Evolutionary conservation across 169 alveolate species (phyloP).

Genomic region (Plasmodium reichenowi): DNA sequence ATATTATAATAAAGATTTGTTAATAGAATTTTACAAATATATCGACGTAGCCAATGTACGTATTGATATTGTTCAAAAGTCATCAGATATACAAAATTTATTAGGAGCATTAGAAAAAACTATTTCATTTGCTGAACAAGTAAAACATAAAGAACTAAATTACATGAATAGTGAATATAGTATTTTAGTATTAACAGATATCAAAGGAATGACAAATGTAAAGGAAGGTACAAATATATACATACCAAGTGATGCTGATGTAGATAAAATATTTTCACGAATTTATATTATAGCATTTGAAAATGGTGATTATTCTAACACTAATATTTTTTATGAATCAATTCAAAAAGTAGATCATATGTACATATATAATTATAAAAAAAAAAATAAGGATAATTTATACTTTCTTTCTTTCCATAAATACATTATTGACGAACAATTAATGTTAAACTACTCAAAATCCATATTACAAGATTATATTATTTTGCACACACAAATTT

Average conservation of each 20-base stretch:
- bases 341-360: conserved; percentile 23
- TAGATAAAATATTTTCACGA: conserved; percentile 38
- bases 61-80: conserved; percentile 41
- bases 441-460: conserved; percentile 26
- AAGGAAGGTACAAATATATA: conserved; percentile 10
- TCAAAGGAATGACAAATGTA: conserved; percentile 15
- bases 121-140: conserved; percentile 43
- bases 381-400: conserved; percentile 5
- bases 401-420: conserved; percentile 45
- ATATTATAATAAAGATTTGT: conserved; percentile 28
- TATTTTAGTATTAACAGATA: conserved; percentile 41
- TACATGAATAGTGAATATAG: conserved; percentile 52
- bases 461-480: conserved; percentile 44
- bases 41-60: conserved; percentile 23
- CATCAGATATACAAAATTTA: conserved; percentile 27
- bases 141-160: conserved; percentile 13
- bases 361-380: conserved; percentile 23
- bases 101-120: conserved; percentile 38
- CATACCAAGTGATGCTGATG: conserved; percentile 12
- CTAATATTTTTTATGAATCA: conserved; percentile 18
- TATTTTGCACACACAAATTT: conserved; percentile 52
- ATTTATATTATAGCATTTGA: conserved; percentile 51
- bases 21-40: conserved; percentile 16
- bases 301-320: conserved; percentile 25
- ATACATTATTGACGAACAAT: conserved; percentile 41